Evolutionary conservation across 148 eudicot genomes (phyloP).

Genomic region (Silene uniflora): DNA sequence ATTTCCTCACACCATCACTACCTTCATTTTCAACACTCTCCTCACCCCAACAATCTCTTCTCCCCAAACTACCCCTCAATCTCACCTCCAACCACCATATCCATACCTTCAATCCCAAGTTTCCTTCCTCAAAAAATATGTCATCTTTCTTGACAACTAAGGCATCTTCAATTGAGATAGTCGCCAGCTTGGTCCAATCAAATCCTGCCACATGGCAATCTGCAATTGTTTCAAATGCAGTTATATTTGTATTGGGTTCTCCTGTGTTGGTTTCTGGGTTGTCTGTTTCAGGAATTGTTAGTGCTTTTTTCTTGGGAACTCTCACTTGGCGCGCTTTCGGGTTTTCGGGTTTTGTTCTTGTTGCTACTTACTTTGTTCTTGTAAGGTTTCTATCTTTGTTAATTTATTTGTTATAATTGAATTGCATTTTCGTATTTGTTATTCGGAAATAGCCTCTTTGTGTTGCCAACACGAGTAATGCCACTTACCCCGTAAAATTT

Average conservation of each 20-base stretch:
- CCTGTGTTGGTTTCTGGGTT: constrained; percentile 71
- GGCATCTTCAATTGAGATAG: constrained; percentile 30
- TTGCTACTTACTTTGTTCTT: constrained; percentile 76
- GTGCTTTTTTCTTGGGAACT: constrained; percentile 83
- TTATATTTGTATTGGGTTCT: constrained; percentile 71
- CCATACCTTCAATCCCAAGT: neutral
- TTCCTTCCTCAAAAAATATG: constrained; percentile 22
- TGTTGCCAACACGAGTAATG: no score
- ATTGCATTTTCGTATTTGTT: neutral
- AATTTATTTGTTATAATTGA: neutral
- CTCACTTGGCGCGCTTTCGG: constrained; percentile 90
- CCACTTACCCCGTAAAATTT: no score
- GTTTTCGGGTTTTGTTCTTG: constrained; percentile 69
- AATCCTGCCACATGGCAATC: constrained; percentile 84
- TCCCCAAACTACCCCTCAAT: constrained; percentile 8
- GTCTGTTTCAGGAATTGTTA: constrained; percentile 61
- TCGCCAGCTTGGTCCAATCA: constrained; percentile 35
- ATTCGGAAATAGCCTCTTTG: no score
- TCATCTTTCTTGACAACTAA: constrained; percentile 25
- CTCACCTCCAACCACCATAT: neutral
- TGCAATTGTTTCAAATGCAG: constrained; percentile 49
- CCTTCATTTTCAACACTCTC: neutral
- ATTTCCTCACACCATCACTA: neutral
- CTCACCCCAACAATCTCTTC: constrained; percentile 8
- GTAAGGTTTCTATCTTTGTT: constrained; percentile 28